Evolutionary conservation across 257 asterid species (phyloP), one percentile per base, ranked within the genome.

Genomic region (Rehmannia glutinosa): DNA sequence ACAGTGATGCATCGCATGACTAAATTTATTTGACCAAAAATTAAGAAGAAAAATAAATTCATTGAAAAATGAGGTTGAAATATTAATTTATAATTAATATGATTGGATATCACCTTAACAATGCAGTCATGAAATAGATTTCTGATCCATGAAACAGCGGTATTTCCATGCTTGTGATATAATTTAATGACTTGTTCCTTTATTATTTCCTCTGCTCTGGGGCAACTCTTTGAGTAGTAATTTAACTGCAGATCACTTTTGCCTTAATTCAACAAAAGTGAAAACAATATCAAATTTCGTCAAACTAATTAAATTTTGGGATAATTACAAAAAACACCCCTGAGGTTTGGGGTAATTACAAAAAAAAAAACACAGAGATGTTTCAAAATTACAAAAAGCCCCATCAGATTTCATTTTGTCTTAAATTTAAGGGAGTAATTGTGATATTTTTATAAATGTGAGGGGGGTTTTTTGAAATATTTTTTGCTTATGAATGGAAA

Each of bases 1-100:
- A 59, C 13, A 92, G 59, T 2, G 98, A 92, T 6, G 98, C 98
- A 54, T 92, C 98, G 35, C 98, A 92, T 1, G 96, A 85, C 97
- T 92, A n/a, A 1, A 3, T 8, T 23, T 49, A 8, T 23, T 13
- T 51, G 38, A 0, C 2, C 0, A 8, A 54, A 3, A 45, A 61
- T 21, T 32, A 49, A 10, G 61, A 45, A 32, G 1, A 35, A 10
- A 38, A 9, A 9, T 39, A 32, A 0, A 32, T 32, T 3, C 1
- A 30, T 30, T 2, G 6, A 2, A 30, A 30, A 32, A 32, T 32
- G 8, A 32, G 8, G n/a, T n/a, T 32, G 4, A 32, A 32, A 32
- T 8, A 32, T 32, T 32, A 8, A 1, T 0, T 32, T 3, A 32
- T 3, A 32, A 32, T 3, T 32, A 32, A 32, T 32, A 30, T 55